A percentile compares a stretch with the other conserved stretches of the same genome.
These are phyloP conservation scores for Trametes hirsuta DNA, from an alignment of 1,284 basidiomycete species.

Conservation along the genomic window DNA sequence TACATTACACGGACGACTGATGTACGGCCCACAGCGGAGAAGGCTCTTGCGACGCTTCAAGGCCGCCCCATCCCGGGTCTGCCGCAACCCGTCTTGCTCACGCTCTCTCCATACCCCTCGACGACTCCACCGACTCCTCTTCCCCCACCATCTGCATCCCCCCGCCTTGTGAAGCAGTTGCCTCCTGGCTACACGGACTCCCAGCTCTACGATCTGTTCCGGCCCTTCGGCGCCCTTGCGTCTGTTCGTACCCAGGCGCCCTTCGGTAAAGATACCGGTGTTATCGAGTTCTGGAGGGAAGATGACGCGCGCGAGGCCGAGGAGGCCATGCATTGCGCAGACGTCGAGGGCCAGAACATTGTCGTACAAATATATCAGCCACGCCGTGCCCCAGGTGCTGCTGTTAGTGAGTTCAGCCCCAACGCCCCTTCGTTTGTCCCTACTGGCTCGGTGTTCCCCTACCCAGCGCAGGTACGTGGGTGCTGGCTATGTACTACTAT, in stretches of 20 bases:
- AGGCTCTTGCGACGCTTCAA: constrained; percentile 82
- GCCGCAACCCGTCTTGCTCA: constrained; percentile 57
- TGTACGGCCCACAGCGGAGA: constrained; percentile 64
- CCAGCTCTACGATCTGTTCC: constrained; percentile 78
- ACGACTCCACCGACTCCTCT: constrained; percentile 71
- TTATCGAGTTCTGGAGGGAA: constrained; percentile 88
- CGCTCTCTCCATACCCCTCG: constrained; percentile 75
- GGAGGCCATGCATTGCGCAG: constrained; percentile 78
- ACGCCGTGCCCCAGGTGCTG: constrained; percentile 50
- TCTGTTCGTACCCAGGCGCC: constrained; percentile 71
- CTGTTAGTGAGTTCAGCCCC: constrained; percentile 67
- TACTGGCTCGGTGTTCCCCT: constrained; percentile 58
- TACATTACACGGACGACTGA: constrained; percentile 9
- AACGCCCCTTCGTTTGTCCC: constrained; percentile 78
- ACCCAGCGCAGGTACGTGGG: constrained; percentile 48
- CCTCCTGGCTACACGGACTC: constrained; percentile 69
- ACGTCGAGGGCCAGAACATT: constrained; percentile 80
- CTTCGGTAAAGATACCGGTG: constrained; percentile 71
- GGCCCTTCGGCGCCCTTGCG: constrained; percentile 73
- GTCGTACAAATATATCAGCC: constrained; percentile 77
- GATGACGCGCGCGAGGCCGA: constrained; percentile 82
- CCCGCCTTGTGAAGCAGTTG: constrained; percentile 79
- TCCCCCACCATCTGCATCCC: constrained; percentile 71
- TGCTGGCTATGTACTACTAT: constrained; percentile 4
- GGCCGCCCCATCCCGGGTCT: constrained; percentile 67